Conservation (phyloP, 371 early-diverging fungal species). For the Umbelopsis sp. region DNA sequence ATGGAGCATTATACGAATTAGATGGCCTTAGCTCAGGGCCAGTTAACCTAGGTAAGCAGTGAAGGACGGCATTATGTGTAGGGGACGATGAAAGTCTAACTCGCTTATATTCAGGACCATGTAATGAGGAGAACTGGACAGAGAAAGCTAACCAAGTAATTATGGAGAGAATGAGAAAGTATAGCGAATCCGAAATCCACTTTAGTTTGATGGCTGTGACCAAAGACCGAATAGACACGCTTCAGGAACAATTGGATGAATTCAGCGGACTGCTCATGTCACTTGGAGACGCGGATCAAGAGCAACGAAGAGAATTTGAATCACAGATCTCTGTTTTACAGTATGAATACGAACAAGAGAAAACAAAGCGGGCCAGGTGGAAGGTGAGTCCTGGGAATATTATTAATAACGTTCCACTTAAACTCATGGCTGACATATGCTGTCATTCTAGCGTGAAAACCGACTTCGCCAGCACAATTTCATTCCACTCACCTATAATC, state of each 20-base stretch:
- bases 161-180: constrained; percentile 69
- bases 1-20: constrained; percentile 82
- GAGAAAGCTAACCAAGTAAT: constrained; percentile 72
- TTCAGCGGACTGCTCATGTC: constrained; percentile 50
- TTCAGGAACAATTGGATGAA: constrained; percentile 54
- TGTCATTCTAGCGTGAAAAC: constrained; percentile 64
- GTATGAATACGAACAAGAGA: constrained; percentile 51
- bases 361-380: constrained; percentile 50
- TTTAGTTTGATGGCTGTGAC: constrained; percentile 90
- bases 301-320: constrained; percentile 33
- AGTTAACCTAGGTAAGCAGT: constrained; percentile 55
- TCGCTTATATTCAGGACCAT: constrained; percentile 44
- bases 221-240: constrained; percentile 62
- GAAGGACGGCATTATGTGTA: background rate
- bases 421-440: background rate
- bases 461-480: constrained; percentile 80
- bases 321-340: constrained; percentile 39
- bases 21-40: constrained; percentile 86
- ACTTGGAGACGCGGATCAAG: constrained; percentile 41
- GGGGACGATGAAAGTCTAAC: background rate
- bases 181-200: constrained; percentile 71
- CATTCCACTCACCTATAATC: constrained; percentile 75
- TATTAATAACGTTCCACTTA: background rate
- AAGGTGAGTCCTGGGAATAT: constrained; percentile 40
- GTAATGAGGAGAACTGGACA: constrained; percentile 72